Evolutionary conservation across 2,329 filamentous ascomycete genomes (phyloP), one percentile per base, ranked within the genome.

Genomic region (Aspergillus phoenicis): DNA sequence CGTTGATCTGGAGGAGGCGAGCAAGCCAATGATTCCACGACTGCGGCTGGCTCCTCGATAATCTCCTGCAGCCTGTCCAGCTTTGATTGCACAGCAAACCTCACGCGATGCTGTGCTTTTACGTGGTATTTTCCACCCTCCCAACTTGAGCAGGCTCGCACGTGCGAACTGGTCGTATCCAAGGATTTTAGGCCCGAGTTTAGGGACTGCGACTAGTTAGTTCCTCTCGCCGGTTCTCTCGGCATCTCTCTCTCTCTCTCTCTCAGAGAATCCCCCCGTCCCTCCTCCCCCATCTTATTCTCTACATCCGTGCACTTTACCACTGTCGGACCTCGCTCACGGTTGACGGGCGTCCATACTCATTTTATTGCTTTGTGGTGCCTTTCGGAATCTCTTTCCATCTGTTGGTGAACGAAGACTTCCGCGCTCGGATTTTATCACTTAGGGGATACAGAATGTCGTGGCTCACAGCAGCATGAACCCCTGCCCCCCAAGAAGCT

Each of bases 381-480:
- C 26, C 13, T 30, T 15, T 28, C 8, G 47, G 47, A 30, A 26
- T 51, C 47, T 51, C 47, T 17, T 30, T 6, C 17, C 8, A 20
- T 20, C 13, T 11, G 8, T 8, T 30, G 47, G 30, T 30, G n/a
- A 30, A 17, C 47, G 47, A 49, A 30, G 47, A 30, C 47, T 51
- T 13, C 15, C 47, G 24, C 17, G 47, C 47, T 51, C 11, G 47
- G 26, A 17, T 41, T 28, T 52, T n/a, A 20, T 39, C 15, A 24
- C 26, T 36, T 49, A 59, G 30, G 51, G 57, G 51, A 51, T 36
- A 54, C 58, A 58, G 54, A 54, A 68, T 68, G 66, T 53, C 54
- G 41, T 56, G 57, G 52, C 60, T 53, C 41, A 57, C 58, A 62
- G 52, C 59, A 66, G 64, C 57, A 68, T 68, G 64, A 68, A 59